Evolutionary conservation across 2,329 filamentous ascomycete genomes (phyloP), one percentile per base, ranked within the genome.

Genomic region (Apiospora aurea): DNA sequence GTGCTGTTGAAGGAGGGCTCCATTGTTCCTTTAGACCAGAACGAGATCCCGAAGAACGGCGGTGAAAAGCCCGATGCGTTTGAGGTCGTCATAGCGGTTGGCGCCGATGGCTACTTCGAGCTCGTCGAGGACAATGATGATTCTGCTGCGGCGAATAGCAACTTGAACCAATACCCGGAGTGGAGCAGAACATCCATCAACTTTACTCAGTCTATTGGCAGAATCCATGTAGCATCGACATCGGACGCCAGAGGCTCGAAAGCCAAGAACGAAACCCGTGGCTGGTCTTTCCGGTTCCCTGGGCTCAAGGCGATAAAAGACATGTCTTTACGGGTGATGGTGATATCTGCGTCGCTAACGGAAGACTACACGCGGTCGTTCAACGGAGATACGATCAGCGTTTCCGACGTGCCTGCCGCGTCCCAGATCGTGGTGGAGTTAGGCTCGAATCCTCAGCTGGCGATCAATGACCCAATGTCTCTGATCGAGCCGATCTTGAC

Each of bases 1-100:
- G 86, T 91, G 0, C 81, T 92, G 18, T 85, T 87, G 1, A 79
- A 79, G 0, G 86, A 90, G 76, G 90, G 90, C 0, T 82, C 88
- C 16, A 90, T 92, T 71, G 81, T 92, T 7, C 87, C 89, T 0
- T 80, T 91, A 0, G 89, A 91, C 71, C 81, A 77, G 1, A 79
- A 80, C 4, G 72, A 75, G 47, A 79, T 78, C 2, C 85, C 86
- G 0, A 75, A 73, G 1, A 89, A 88, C 69, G 88, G 87, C 1
- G 84, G 83, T 0, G 76, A 78, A 0, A 87, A 86, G 68, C 87
- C 88, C 0, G 76, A 79, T 1, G 78, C 77, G 0, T 80, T 89
- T 24, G 87, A 89, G 73, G 78, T 90, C 41, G 77, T 89, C 0
- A 79, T 87, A 0, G 82, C 85, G 0, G 80, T 86, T 2, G 86